A percentile compares a stretch with the other conserved stretches of the same genome.
Evolutionary conservation across 2,329 filamentous ascomycete species (phyloP).

Genomic region (Hypoxylon sp.): DNA sequence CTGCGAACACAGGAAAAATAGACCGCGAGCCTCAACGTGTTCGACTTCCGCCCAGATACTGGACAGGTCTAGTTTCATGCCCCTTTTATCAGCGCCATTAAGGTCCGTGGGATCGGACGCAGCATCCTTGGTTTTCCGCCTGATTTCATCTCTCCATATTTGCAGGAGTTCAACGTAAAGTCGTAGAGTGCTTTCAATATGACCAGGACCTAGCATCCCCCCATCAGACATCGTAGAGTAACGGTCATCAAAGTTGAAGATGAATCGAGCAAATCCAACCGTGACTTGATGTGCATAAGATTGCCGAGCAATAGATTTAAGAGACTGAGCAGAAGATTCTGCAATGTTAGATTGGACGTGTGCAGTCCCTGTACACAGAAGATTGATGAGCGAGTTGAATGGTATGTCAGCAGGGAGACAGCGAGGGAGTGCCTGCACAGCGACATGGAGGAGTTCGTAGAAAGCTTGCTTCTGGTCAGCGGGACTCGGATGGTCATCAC

Average conservation of each 20-base stretch:
- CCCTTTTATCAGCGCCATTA: slow-evolving; percentile 76
- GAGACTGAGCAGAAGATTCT: slow-evolving; percentile 88
- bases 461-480: slow-evolving; percentile 93
- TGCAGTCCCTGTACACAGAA: slow-evolving; percentile 95
- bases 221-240: slow-evolving; percentile 99
- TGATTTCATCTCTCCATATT: slow-evolving; percentile 98
- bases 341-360: slow-evolving; percentile 96
- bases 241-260: slow-evolving; percentile 97
- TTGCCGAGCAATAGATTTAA: slow-evolving; percentile 95
- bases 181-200: slow-evolving; percentile 93
- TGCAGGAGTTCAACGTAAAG: slow-evolving; percentile 94
- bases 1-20: slow-evolving; percentile 98
- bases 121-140: slow-evolving; percentile 84
- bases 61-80: slow-evolving; percentile 85
- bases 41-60: slow-evolving; percentile 94
- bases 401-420: slow-evolving; percentile 92
- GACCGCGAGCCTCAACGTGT: slow-evolving; percentile 93
- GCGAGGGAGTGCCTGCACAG: slow-evolving; percentile 94
- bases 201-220: slow-evolving; percentile 91
- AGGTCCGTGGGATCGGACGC: slow-evolving; percentile 75
- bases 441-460: slow-evolving; percentile 95
- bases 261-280: slow-evolving; percentile 96
- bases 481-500: slow-evolving; percentile 80
- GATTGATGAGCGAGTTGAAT: slow-evolving; percentile 92
- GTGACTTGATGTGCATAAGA: slow-evolving; percentile 95